These are phyloP conservation scores for Lolium rigidum DNA, from an alignment of 176 grass and related monocot species.

Conservation along the genomic window DNA sequence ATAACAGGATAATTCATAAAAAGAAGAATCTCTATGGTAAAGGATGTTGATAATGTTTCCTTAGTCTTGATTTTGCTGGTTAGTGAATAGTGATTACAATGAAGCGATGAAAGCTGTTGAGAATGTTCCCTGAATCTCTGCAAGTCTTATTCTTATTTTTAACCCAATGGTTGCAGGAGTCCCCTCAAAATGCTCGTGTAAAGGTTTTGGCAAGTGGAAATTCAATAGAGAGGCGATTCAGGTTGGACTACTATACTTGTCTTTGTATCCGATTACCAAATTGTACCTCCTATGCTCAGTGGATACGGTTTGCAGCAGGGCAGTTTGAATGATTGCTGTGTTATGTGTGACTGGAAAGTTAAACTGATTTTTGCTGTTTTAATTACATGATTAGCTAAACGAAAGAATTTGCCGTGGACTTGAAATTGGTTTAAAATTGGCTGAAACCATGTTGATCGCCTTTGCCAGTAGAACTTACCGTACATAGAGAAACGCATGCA, in stretches of 20 bases:
- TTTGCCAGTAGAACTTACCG: background rate
- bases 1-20: slow-evolving; percentile 8
- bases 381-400: background rate
- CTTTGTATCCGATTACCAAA: slow-evolving; percentile 12
- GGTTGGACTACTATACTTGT: slow-evolving; percentile 48
- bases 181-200: slow-evolving; percentile 93
- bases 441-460: background rate
- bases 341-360: background rate
- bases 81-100: background rate
- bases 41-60: slow-evolving; percentile 27
- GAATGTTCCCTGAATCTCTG: slow-evolving; percentile 20
- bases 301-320: background rate
- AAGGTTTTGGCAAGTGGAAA: slow-evolving; percentile 98
- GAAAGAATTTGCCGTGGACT: background rate
- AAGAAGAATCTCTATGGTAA: background rate
- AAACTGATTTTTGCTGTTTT: slow-evolving; percentile 4
- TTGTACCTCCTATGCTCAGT: background rate
- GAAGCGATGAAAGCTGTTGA: background rate
- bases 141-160: slow-evolving; percentile 32
- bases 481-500: background rate
- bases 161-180: slow-evolving; percentile 62
- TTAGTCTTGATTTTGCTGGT: slow-evolving; percentile 20
- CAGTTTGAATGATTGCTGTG: slow-evolving; percentile 10
- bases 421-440: background rate
- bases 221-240: slow-evolving; percentile 93